Evolutionary conservation across 768 basidiomycete genomes (phyloP).

Genomic region (Chalciporus sphaerocephalus): DNA sequence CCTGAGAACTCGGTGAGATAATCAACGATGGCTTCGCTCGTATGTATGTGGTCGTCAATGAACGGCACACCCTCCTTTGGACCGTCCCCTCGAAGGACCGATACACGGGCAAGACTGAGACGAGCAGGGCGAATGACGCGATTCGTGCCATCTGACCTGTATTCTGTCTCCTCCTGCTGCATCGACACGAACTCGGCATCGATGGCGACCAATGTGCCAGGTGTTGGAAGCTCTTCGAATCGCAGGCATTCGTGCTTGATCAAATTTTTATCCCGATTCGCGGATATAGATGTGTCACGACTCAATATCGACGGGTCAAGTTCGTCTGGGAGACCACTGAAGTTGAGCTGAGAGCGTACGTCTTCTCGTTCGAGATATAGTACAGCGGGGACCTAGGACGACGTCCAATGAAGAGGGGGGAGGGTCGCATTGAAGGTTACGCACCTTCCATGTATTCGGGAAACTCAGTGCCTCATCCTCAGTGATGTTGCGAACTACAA

Average conservation of each 20-base stretch:
- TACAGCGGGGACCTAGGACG: constrained; percentile 73
- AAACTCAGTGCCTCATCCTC: constrained; percentile 88
- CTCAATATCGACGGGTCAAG: constrained; percentile 74
- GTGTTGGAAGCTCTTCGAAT: constrained; percentile 72
- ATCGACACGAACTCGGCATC: constrained; percentile 98
- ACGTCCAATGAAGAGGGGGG: constrained; percentile 5
- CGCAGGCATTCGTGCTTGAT: constrained; percentile 77
- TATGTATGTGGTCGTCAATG: constrained; percentile 98
- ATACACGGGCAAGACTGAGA: constrained; percentile 90
- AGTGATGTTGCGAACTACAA: constrained; percentile 77
- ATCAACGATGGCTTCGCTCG: constrained; percentile 91
- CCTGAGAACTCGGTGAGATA: constrained; percentile 97
- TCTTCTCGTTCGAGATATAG: constrained; percentile 84
- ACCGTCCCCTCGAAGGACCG: constrained; percentile 85
- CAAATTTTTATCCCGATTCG: constrained; percentile 69
- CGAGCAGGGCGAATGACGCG: constrained; percentile 89
- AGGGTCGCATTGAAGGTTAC: constrained; percentile 10
- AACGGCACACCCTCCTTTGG: constrained; percentile 80
- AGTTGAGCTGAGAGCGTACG: constrained; percentile 53
- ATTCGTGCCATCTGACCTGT: constrained; percentile 90
- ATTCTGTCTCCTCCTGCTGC: constrained; percentile 98
- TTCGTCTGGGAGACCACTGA: constrained; percentile 55
- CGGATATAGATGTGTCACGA: constrained; percentile 83
- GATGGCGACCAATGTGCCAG: constrained; percentile 88
- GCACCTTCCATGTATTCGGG: constrained; percentile 87